Evolutionary conservation across 176 grass and related monocot species (phyloP), one percentile per base, ranked within the genome.

Genomic region (Raddia distichophylla): DNA sequence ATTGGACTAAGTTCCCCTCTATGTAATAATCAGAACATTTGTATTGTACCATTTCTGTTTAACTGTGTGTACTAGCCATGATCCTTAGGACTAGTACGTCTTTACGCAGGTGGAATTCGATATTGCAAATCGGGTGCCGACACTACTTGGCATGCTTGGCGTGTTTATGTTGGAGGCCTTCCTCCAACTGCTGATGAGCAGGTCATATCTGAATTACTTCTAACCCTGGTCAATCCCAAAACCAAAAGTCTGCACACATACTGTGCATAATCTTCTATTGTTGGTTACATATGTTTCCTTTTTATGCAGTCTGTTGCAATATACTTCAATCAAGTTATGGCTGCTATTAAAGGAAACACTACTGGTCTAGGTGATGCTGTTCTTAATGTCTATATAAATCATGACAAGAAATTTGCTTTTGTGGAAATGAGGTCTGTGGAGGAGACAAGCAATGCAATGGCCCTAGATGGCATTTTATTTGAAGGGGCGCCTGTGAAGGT

Each of bases 381-480:
- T 74, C 85, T 99, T 79, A 99, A 99, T 85, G 96, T 99, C 8
- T 99, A 99, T 53, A 99, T 99, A 88, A 99, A 99, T 77, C 96
- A 99, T 93, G 96, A 99, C 54, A 99, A 99, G 86, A 99, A 99
- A 82, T 99, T 99, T 67, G 96, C 96, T 82, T 99, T 99, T 63
- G 96, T 99, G 75, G 96, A 99, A 79, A 99, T 99, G 96, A 91
- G 93, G 64, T 99, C 93, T 84, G 96, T 99, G 55, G 96, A 95
- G 83, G 96, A 99, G 91, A 93, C 96, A 86, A 99, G 96, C 87
- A 99, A 99, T 76, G 96, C 96, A 77, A 99, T 99, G 96, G 96
- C 96, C 17, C 78, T 99, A 56, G 96, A 99, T 71, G 93, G 96
- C 79, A 99, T 99, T 81, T 90, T 99, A 64, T 93, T 99, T 89